Base-by-base conservation (phyloP, 441 rosid species). In the Pelargonium exstipulatum region DNA sequence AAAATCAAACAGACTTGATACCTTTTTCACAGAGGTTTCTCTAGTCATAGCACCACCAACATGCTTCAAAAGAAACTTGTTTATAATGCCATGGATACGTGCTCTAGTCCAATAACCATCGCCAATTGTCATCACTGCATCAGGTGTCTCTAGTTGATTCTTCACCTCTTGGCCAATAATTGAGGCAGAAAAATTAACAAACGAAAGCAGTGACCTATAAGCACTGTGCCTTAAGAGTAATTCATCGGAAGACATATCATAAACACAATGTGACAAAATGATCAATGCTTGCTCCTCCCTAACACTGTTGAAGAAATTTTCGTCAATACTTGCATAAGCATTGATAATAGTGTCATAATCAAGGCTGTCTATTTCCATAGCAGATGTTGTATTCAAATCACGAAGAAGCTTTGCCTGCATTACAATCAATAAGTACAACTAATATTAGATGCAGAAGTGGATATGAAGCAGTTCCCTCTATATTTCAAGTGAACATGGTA, bases 221-320 rank as follows among this genome's bases (percentile, higher is more conserved):
- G 98, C 97, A 69, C 93, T 80, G 65, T 86, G 87, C 87, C 95
- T 88, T 79, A 92, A 77, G 69, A 85, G 87, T 71, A 86, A 66
- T 29, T 87, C 91, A 32, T 86, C 90, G 24, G 97, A 90, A 17
- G 98, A 87, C 86, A 95, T 72, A 78, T 90, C 86, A 75, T 84
- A 77, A 32, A 87, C 85, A 73, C 88, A 85, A 64, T 95, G 98
- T 4, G 99, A 92, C 83, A 92, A 79, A 80, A 95, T 71, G 69
- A 88, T 79, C 76, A 83, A 71, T 5, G 85, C 80, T 26, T 90
- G 89, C 78, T 88, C 92, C 82, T 78, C 86, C 35, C 77, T 77
- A 40, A 83, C 60, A 65, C 82, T 77, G 45, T 35, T 45, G 80
- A 90, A 95, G 70, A 85, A 83, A 64, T 79, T 79, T 60, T 77